phyloP scores from a whole-genome alignment of 768 basidiomycete genomes.

The Terana coerulea region DNA sequence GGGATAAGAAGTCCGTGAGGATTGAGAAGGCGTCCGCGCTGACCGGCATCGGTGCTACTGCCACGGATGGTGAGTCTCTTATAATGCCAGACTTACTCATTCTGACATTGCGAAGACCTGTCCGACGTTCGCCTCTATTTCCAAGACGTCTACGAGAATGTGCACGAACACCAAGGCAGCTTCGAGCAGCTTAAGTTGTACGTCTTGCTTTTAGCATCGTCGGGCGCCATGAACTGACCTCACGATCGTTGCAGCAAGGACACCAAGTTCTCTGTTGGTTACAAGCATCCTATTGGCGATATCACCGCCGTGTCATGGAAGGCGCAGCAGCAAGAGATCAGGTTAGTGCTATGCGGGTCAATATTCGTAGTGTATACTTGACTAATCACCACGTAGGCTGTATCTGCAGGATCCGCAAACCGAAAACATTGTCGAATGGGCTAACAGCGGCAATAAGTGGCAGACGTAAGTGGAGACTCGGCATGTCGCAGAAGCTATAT shows the following conservation, averaged over 20 bases:
- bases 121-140: slow-evolving; percentile 3
- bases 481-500: too few relatives aligned
- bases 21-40: not conserved
- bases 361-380: too few relatives aligned
- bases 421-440: too few relatives aligned
- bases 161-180: not conserved
- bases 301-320: slow-evolving; percentile 4
- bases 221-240: too few relatives aligned
- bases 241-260: not conserved
- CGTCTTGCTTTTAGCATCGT: too few relatives aligned
- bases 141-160: not conserved
- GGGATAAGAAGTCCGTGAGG: not conserved
- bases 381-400: too few relatives aligned
- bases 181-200: not conserved
- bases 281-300: not conserved
- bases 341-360: too few relatives aligned
- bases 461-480: too few relatives aligned
- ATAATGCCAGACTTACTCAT: not conserved
- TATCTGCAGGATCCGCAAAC: too few relatives aligned
- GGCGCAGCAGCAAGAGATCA: too few relatives aligned
- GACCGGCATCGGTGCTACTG: slow-evolving; percentile 3
- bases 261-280: not conserved
- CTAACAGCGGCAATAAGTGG: too few relatives aligned
- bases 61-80: not conserved
- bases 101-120: not conserved